These are phyloP conservation scores for Nannizzia gypsea DNA, from an alignment of 2,329 filamentous ascomycete species.

Conservation along the genomic window DNA sequence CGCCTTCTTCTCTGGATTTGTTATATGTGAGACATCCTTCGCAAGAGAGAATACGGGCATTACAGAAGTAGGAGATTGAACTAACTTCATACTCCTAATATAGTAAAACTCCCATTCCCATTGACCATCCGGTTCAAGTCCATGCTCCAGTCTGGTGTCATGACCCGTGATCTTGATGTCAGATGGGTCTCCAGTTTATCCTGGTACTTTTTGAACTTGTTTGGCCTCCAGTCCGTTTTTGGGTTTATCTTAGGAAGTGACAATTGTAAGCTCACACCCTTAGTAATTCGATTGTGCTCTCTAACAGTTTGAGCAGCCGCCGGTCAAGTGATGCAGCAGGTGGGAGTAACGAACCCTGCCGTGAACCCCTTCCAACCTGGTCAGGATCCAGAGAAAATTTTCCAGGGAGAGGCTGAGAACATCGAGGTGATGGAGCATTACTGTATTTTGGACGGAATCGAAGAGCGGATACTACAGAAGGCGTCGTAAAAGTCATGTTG, in stretches of 20 bases:
- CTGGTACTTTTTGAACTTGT: slow-evolving; percentile 97
- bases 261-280: slow-evolving; percentile 56
- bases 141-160: slow-evolving; percentile 95
- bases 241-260: slow-evolving; percentile 93
- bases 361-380: slow-evolving; percentile 76
- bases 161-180: slow-evolving; percentile 90
- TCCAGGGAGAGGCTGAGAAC: slow-evolving; percentile 85
- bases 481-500: slow-evolving; percentile 6
- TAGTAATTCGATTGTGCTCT: background rate
- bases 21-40: slow-evolving; percentile 59
- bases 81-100: slow-evolving; percentile 8
- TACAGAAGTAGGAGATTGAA: slow-evolving; percentile 1
- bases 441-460: slow-evolving; percentile 78
- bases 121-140: slow-evolving; percentile 98
- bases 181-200: slow-evolving; percentile 97
- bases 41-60: background rate
- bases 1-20: slow-evolving; percentile 95
- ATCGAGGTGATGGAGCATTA: slow-evolving; percentile 88
- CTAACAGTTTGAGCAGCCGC: slow-evolving; percentile 49
- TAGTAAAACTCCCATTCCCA: slow-evolving; percentile 93
- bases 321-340: slow-evolving; percentile 81
- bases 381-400: slow-evolving; percentile 91
- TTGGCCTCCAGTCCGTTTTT: slow-evolving; percentile 92
- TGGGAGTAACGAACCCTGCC: slow-evolving; percentile 61
- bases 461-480: slow-evolving; percentile 62